Conservation (phyloP, 1,284 basidiomycete genomes). For the Meira miltonrushii region DNA sequence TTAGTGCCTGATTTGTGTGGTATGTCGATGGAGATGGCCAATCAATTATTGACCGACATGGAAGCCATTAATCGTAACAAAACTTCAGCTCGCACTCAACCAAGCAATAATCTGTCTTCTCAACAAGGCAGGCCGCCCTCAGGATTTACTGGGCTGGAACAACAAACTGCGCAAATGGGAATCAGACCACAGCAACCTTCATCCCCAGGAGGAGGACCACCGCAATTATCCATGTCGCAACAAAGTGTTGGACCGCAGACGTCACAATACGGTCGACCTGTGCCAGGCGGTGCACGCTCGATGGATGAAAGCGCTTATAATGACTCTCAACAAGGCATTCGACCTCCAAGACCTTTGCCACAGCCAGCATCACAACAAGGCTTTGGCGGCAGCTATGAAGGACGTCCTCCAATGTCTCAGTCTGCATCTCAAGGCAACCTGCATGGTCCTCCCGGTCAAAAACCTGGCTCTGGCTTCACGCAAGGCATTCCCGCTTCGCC, state of each 20-base stretch:
- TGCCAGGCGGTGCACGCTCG: background rate
- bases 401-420: no score
- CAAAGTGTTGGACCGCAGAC: constrained; percentile 17
- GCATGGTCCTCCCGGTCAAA: no score
- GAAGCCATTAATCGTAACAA: constrained; percentile 61
- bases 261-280: constrained; percentile 14
- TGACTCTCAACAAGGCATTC: no score
- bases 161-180: constrained; percentile 37
- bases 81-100: constrained; percentile 16
- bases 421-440: no score
- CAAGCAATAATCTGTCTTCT: constrained; percentile 15
- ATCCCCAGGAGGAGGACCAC: constrained; percentile 2
- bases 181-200: constrained; percentile 11
- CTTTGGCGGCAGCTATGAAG: no score
- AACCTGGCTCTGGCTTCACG: no score
- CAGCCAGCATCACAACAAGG: background rate
- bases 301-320: no score
- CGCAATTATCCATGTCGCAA: constrained; percentile 15
- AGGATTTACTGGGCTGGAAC: constrained; percentile 27
- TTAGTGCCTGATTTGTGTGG: constrained; percentile 99
- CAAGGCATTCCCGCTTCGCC: no score
- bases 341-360: constrained; percentile 7
- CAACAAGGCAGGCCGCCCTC: constrained; percentile 14
- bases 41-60: constrained; percentile 82
- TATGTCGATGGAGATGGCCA: constrained; percentile 99